Percentiles rank a stretch among this genome's conserved stretches.
Evolutionary conservation across 495 filamentous ascomycete genomes (phyloP).

Genomic region (Clohesyomyces aquaticus): DNA sequence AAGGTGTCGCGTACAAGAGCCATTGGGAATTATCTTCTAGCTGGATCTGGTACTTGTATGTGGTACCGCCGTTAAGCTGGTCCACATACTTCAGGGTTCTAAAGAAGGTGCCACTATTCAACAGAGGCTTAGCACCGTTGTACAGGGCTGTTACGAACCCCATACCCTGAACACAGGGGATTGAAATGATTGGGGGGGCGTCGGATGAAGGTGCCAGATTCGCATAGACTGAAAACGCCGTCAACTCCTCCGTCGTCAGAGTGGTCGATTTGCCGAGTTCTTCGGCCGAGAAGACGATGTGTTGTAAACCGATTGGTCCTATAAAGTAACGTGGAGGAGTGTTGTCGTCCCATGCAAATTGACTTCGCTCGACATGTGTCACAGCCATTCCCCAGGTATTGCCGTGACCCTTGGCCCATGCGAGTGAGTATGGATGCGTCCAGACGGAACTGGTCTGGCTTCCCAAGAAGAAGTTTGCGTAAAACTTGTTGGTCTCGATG

Average conservation of each 20-base stretch:
- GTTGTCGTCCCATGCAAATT: constrained; percentile 68
- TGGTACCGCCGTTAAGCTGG: constrained; percentile 58
- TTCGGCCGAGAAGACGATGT: constrained; percentile 73
- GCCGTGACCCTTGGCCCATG: constrained; percentile 74
- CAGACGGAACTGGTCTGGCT: constrained; percentile 71
- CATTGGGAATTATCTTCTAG: constrained; percentile 76
- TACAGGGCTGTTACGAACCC: constrained; percentile 85
- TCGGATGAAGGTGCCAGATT: constrained; percentile 61
- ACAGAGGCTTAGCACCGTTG: constrained; percentile 64
- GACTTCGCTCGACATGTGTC: constrained; percentile 67
- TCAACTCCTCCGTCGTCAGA: constrained; percentile 65
- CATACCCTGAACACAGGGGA: constrained; percentile 90
- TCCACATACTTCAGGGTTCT: constrained; percentile 64
- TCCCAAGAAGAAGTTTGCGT: constrained; percentile 84
- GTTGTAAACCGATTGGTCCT: constrained; percentile 81
- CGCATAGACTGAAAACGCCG: constrained; percentile 73
- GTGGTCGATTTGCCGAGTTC: constrained; percentile 66
- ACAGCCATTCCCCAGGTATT: constrained; percentile 68
- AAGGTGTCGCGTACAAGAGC: constrained; percentile 76
- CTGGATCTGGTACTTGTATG: constrained; percentile 76
- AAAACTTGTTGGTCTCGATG: constrained; percentile 88
- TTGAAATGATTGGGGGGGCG: constrained; percentile 63
- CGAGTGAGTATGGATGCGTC: constrained; percentile 83
- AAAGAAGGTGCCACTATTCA: constrained; percentile 77
- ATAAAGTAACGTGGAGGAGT: constrained; percentile 71